Evolutionary conservation across 768 basidiomycete species (phyloP), one percentile per base, ranked within the genome.

Genomic region (Phanerochaete carnosa): DNA sequence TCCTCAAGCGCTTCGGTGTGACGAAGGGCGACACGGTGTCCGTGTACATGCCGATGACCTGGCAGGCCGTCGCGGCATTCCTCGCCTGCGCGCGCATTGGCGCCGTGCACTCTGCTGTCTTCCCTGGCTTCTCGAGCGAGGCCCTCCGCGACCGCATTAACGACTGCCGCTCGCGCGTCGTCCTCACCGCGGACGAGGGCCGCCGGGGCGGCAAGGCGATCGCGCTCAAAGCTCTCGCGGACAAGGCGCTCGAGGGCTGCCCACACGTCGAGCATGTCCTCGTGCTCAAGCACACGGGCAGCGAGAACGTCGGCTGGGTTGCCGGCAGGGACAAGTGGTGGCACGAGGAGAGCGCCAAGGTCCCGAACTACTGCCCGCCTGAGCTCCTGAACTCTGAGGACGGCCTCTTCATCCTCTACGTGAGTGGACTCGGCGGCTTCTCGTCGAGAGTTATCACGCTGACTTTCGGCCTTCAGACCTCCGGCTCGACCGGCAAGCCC

Each of bases 341-440:
- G 95, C 89, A 98, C 69, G 95, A 98, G 75, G 94, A 95, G 76
- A 80, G 82, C 30, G 83, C 80, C 22, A 91, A 87, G 73, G 94
- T 97, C 16, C 86, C 92, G n/a, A 84, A 81, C 60, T 96, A 92
- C 78, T 97, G 94, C 78, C 87, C 95, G 1, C 88, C 88, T 15
- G 92, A 93, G 75, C 72, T 90, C 62, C 94, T 99, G 89, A 70
- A 83, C 37, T 75, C 92, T 25, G 96, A 99, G 72, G 97, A 98
- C 70, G 95, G 95, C 1, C 80, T 99, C 28, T 99, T 99, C 77
- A 98, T 99, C 70, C 94, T 98, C 63, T 99, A 98, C 75, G 95
- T 95, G 70, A 77, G 92, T 81, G 33, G 32, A 22, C 45, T 59
- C 39, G 33, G 5, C 51, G 13, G 29, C 26, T 28, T 8, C 52